Base-by-base conservation (phyloP, 495 filamentous ascomycete species). In the Hypomontagnella submonticulosa region DNA sequence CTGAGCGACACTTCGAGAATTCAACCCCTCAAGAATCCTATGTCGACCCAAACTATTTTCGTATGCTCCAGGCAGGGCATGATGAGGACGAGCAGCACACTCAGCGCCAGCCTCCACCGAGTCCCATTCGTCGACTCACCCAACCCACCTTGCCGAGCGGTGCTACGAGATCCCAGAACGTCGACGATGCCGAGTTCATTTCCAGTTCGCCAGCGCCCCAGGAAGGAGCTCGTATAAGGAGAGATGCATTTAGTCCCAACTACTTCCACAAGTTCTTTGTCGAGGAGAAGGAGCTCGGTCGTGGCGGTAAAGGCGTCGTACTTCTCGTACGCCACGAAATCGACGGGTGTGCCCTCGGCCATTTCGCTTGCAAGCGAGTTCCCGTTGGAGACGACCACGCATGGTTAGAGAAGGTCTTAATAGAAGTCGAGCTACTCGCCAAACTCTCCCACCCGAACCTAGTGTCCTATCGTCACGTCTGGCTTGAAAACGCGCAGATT, bases 381-480 rank as follows among this genome's bases (percentile, higher is more conserved):
- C 96, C 95, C 3, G 95, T 99, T 11, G 92, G 95, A 18, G 89
- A 99, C 71, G 92, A 98, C 66, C 95, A 97, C 68, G 87, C 91
- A 57, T 99, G 95, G 95, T 77, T 99, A 13, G 90, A 96, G 73
- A 98, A 97, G 68, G 84, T 98, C 4, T 81, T 99, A 48, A 84
- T 91, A 27, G 95, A 99, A 77, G 96, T 98, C 2, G 92, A 94
- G 74, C 82, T 97, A 15, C 84, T 99, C 18, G 93, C 96, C 69
- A 90, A 90, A 58, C 85, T 99, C 3, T 92, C 92, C 0, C 93
- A 99, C 73, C 89, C 92, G 63, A 98, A 99, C 72, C 79, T 99
- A n/a, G 96, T 99, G 1, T 95, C 92, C 0, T 99, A 99, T 73
- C 89, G 93, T 5, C 94, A 96, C 76, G 93, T 97, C 30, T 99